Evolutionary conservation across 2,329 filamentous ascomycete genomes (phyloP), one percentile per base, ranked within the genome.

Genomic region (Paracorniculantispora psalliotae): DNA sequence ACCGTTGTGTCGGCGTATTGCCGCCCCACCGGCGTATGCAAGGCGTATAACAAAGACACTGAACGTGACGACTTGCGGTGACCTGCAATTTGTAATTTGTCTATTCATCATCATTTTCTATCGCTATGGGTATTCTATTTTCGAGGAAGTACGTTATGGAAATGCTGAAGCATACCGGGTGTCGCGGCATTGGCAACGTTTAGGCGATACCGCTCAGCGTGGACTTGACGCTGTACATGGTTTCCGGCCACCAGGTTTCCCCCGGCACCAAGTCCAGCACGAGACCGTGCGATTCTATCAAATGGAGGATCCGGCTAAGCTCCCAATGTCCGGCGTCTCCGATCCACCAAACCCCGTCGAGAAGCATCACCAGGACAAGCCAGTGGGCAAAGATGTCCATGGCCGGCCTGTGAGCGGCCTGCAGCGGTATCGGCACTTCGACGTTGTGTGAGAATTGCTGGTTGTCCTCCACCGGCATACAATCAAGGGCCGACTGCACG

Each of bases 331-430:
- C 73, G 3, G 72, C 70, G 0, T 66, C 68, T 0, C 72, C 71
- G 44, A 75, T 73, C 73, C 73, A 75, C 73, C 73, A 75, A 1
- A 75, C 72, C 0, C 69, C 69, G 55, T 75, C 73, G 3, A 75
- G 49, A n/a, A 74, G 21, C 61, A 73, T 66, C 0, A 74, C 66
- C 1, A 75, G 51, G 5, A 75, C 72, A 4, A 75, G 67, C 73
- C 73, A 75, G 44, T 75, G 73, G 0, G 72, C 66, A 53, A 75
- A 73, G 1, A 75, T 73, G 9, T 75, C 69, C 48, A 74, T 60
- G 1, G 72, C 72, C 3, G 73, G 65, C 21, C 64, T 61, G 8
- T 65, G 59, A 2, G 59, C 60, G 1, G 63, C 35, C 13, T 59
- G 65, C 1, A 54, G 26, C 4, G 35, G 39, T 28, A 25, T 12